A percentile compares a stretch with the other conserved stretches of the same genome.
Conservation (phyloP, 768 basidiomycete genomes). For the Lactarius trivialis region DNA sequence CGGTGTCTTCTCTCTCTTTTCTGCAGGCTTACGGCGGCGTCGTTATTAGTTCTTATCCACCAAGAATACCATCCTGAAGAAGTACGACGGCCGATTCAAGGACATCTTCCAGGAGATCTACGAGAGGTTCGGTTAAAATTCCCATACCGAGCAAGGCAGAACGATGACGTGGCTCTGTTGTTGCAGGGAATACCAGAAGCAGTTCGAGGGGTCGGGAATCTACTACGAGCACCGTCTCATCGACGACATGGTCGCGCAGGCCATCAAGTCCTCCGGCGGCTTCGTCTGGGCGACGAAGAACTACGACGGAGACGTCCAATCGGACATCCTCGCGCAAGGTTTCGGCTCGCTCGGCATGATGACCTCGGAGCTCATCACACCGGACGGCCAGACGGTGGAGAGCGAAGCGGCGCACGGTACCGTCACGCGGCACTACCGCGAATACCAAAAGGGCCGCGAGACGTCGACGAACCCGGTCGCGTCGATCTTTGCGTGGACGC, state of each 20-base stretch:
- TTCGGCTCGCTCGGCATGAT: constrained; percentile 98
- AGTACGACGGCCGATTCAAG: constrained; percentile 98
- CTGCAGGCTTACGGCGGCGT: background rate
- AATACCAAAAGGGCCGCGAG: constrained; percentile 95
- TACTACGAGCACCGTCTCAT: constrained; percentile 97
- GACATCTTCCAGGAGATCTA: constrained; percentile 99
- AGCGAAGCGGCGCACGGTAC: constrained; percentile 96
- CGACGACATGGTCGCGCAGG: constrained; percentile 98
- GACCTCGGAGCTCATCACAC: constrained; percentile 92
- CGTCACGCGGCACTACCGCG: constrained; percentile 94
- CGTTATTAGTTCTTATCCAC: constrained; percentile 82
- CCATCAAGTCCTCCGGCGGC: constrained; percentile 92
- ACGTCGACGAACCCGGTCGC: constrained; percentile 99
- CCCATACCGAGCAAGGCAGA: background rate
- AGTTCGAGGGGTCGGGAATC: constrained; percentile 64
- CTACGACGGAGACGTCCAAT: constrained; percentile 57
- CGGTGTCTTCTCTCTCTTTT: background rate
- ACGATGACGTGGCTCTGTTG: background rate
- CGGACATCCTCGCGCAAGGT: constrained; percentile 94
- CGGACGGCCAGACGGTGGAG: constrained; percentile 89
- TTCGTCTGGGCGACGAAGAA: constrained; percentile 66
- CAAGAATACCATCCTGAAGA: constrained; percentile 96
- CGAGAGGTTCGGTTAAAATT: constrained; percentile 44
- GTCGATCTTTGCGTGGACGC: constrained; percentile 98
- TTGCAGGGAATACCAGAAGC: constrained; percentile 56